Conservation (phyloP, 345 rosid species). For the Eucalyptus globulus region DNA sequence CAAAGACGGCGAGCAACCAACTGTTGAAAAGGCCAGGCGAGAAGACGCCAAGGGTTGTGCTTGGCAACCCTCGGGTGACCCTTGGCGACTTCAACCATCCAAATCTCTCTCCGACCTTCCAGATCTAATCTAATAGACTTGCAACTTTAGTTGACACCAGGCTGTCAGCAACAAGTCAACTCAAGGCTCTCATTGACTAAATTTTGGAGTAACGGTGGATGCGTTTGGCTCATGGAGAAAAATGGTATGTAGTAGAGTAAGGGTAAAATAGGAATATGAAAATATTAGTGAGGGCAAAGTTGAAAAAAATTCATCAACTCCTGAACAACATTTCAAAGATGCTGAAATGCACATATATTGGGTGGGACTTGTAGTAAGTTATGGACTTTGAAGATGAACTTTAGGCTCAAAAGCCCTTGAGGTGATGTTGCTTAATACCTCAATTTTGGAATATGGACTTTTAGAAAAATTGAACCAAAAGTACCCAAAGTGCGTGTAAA, state of each 20-base stretch:
- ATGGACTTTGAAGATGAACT: neutral
- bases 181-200: fast-evolving
- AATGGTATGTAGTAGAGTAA: neutral
- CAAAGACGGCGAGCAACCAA: no score
- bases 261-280: neutral
- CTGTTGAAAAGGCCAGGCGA: no score
- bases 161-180: neutral
- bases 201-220: neutral
- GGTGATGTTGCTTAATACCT: fast-evolving
- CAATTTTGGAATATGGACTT: neutral
- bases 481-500: neutral
- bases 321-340: neutral
- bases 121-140: no score
- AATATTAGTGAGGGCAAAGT: neutral
- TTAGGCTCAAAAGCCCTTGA: neutral
- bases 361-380: neutral
- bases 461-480: neutral
- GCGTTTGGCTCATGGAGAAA: neutral
- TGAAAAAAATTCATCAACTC: neutral
- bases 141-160: neutral
- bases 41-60: no score
- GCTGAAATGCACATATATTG: neutral
- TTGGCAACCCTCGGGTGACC: no score
- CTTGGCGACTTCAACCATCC: no score
- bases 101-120: no score